Conservation (phyloP, 257 asterid species). For the Ocimum tenuiflorum region DNA sequence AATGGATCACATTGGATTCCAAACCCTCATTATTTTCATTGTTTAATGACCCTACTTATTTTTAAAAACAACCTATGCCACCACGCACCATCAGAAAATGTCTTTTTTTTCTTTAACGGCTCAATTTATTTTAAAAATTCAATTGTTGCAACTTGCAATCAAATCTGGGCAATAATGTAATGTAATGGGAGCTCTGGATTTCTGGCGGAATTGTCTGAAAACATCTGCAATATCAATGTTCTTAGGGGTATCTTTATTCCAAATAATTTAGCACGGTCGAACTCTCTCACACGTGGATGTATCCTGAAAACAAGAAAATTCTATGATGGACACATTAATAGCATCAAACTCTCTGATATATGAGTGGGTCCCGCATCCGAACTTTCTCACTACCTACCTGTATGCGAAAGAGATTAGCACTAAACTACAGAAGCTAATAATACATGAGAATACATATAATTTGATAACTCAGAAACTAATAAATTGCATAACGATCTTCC, state of each 20-base stretch:
- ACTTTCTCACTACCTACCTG: too few relatives aligned
- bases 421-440: too few relatives aligned
- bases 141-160: background rate
- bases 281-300: too few relatives aligned
- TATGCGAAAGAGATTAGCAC: too few relatives aligned
- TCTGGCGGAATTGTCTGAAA: background rate
- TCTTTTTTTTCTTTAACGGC: background rate
- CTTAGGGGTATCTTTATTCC: too few relatives aligned
- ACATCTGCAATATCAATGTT: background rate
- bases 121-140: background rate
- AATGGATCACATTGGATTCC: conserved; percentile 29
- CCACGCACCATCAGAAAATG: conserved; percentile 12
- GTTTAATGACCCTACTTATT: background rate
- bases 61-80: background rate
- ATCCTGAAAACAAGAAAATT: too few relatives aligned
- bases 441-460: too few relatives aligned
- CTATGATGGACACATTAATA: too few relatives aligned
- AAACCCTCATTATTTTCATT: background rate
- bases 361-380: too few relatives aligned
- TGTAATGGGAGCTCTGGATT: background rate
- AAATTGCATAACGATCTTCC: conserved; percentile 1
- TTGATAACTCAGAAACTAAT: background rate
- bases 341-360: too few relatives aligned
- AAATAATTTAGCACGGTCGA: too few relatives aligned
- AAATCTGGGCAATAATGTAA: background rate